phyloP scores from a whole-genome alignment of 2,329 filamentous ascomycete species.

The Microcera coccophila region DNA sequence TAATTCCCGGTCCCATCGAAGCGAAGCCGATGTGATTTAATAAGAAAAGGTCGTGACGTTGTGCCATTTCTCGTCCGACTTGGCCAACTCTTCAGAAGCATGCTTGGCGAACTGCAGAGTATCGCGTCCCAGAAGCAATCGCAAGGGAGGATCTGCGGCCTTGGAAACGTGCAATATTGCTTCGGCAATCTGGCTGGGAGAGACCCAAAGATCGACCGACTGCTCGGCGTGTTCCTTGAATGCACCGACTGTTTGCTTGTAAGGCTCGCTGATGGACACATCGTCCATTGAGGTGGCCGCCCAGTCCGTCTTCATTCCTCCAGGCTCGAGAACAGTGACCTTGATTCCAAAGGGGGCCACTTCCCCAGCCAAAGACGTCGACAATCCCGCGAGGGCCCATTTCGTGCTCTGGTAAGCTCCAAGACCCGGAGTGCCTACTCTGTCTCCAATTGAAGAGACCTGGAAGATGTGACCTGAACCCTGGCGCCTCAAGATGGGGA shows the following conservation, averaged over 20 bases:
- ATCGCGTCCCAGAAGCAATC: slow-evolving; percentile 29
- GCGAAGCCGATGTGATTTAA: too few relatives aligned
- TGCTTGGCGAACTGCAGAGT: slow-evolving; percentile 20
- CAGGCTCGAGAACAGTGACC: slow-evolving; percentile 37
- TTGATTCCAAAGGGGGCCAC: slow-evolving; percentile 35
- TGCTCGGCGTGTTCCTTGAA: slow-evolving; percentile 8
- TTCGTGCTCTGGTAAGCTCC: slow-evolving; percentile 37
- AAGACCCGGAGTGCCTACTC: slow-evolving; percentile 30
- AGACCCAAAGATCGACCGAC: slow-evolving; percentile 6
- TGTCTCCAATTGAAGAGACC: slow-evolving; percentile 36
- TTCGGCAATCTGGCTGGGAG: slow-evolving; percentile 23
- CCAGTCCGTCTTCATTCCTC: slow-evolving; percentile 39
- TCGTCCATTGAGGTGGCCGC: slow-evolving; percentile 30
- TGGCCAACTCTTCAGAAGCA: slow-evolving; percentile 16
- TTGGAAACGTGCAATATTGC: slow-evolving; percentile 25
- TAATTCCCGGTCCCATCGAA: too few relatives aligned
- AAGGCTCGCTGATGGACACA: slow-evolving; percentile 29
- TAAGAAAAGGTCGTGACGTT: background rate
- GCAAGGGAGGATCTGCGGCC: slow-evolving; percentile 26
- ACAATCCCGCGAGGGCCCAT: slow-evolving; percentile 37
- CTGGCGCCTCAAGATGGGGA: slow-evolving; percentile 31
- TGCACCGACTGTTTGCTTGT: slow-evolving; percentile 32
- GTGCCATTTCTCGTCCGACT: slow-evolving; percentile 29
- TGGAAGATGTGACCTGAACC: slow-evolving; percentile 35
- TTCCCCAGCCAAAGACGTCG: slow-evolving; percentile 33